Base-by-base conservation (phyloP, 202 grass and related monocot species). In the Schoenoplectus triqueter region DNA sequence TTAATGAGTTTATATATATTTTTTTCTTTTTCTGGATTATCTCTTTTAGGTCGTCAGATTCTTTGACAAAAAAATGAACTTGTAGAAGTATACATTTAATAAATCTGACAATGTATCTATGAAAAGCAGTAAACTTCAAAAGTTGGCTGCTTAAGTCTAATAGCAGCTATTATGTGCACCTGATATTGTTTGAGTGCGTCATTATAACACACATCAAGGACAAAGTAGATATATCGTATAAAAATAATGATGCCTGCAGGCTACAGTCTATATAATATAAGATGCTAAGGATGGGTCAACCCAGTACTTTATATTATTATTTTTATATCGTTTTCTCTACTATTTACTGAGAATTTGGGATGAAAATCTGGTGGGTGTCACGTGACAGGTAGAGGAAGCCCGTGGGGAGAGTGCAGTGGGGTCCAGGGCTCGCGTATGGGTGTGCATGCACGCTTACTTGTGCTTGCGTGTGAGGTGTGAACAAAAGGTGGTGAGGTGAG, bases 361-460 rank as follows among this genome's bases (percentile, higher is more conserved):
- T 74, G 47, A 4, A 9, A 50, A 21, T 54, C 10, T 76, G 73
- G 55, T 78, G 75, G 54, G 75, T 78, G 54, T 78, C 75, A 78
- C 75, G 55, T 78, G 75, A 78, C 75, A 78, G 75, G 75, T 60
- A 44, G 75, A 5, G 48, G 4, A 75, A 54, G 48, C 49, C 9
- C 72, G 48, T 77, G 73, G 19, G 73, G 31, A 3, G 0, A 54
- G 54, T 78, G 75, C 4, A 4, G 75, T 61, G 75, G 75, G 75
- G 2, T 54, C 73, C 55, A 61, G 54, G 54, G 44, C 6, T 3
- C 17, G 75, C 61, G 55, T 44, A 77, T 57, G 51, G 51, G 10
- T 49, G n/a, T 73, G 69, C 69, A 73, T 73, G 69, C 69, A 73
- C 69, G 75, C 55, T 77, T 75, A 39, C 48, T 73, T 78, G 75